Base-by-base conservation (phyloP, 2,329 filamentous ascomycete genomes). In the Phoma sp. region DNA sequence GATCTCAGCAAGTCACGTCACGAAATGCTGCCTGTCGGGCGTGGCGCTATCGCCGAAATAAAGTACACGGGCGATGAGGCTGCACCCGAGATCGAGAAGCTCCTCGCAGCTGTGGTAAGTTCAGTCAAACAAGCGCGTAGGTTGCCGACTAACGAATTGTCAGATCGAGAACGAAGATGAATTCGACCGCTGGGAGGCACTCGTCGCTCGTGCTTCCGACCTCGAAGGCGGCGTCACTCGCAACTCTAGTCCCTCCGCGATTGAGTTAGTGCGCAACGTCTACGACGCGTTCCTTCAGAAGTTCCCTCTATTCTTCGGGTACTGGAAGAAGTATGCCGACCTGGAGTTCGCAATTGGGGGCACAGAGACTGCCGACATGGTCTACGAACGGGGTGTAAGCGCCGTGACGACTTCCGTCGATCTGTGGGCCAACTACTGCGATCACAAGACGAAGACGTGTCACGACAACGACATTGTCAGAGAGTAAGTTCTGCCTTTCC, bases 321-420 rank as follows among this genome's bases (percentile, higher is more conserved):
- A 98, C 80, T 99, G 95, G 95, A 98, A 98, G 81, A 98, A 97
- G 75, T 99, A 98, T 82, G 95, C 95, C 70, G 93, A 98, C 69
- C 83, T 96, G 60, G 95, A 99, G 72, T 99, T 99, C 78, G 92
- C 92, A 45, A 96, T 99, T 62, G 92, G 92, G 4, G 95, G 95
- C 14, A 96, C 95, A 4, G 95, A 99, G 80, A 93, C 93, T 38
- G 95, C 95, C 48, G 95, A 98, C 76, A 96, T 97, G 89, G 92
- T 97, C 44, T 99, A 97, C 69, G 95, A 99, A 79, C 87, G 95
- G 74, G 95, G 95, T 64, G 89, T 96, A 68, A 91, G 93, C 38
- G 95, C 91, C 77, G 92, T 98, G 70, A 89, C 89, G 51, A 91
- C 90, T 72, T 98, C 93, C 32, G 93, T 97, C 69, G 95, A 99